Evolutionary conservation across 2,329 filamentous ascomycete genomes (phyloP).

Genomic region (Aplosporella prunicola): DNA sequence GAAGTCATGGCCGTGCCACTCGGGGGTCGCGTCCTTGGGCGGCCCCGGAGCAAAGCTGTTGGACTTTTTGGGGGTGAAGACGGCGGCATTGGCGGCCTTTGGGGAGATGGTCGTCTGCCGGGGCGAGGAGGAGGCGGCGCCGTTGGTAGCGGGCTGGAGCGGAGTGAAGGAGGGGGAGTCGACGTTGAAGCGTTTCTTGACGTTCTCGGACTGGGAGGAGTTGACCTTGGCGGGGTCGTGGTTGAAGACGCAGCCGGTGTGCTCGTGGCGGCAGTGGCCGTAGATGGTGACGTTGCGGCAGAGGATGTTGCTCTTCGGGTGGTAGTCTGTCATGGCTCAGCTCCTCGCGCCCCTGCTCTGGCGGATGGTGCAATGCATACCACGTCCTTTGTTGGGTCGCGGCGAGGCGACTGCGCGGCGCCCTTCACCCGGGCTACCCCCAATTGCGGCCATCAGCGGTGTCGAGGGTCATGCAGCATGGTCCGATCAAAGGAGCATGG

Average conservation of each 20-base stretch:
- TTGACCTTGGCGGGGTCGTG: constrained; percentile 64
- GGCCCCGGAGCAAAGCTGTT: constrained; percentile 27
- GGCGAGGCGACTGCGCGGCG: constrained; percentile 11
- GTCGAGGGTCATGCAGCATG: constrained; percentile 10
- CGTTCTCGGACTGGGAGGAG: constrained; percentile 38
- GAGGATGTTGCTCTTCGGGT: constrained; percentile 61
- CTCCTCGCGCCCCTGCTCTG: no score
- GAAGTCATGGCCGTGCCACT: constrained; percentile 41
- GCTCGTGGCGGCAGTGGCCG: constrained; percentile 80
- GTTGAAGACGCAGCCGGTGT: constrained; percentile 79
- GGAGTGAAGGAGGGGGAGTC: constrained; percentile 95
- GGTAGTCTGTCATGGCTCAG: constrained; percentile 9
- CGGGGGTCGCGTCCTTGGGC: constrained; percentile 36
- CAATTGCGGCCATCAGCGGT: constrained; percentile 12
- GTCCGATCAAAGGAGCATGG: constrained; percentile 5
- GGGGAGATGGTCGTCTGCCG: constrained; percentile 77
- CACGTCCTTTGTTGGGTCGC: constrained; percentile 11
- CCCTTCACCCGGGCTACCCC: constrained; percentile 12
- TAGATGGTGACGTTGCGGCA: constrained; percentile 92
- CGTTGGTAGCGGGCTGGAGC: constrained; percentile 41
- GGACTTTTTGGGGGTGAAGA: constrained; percentile 60
- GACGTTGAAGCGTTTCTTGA: constrained; percentile 78
- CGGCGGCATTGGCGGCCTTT: constrained; percentile 78
- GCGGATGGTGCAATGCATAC: no score
- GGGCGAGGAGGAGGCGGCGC: constrained; percentile 33